These are phyloP conservation scores for Taiwanofungus camphoratus DNA, from an alignment of 1,284 basidiomycete genomes.

Conservation along the genomic window DNA sequence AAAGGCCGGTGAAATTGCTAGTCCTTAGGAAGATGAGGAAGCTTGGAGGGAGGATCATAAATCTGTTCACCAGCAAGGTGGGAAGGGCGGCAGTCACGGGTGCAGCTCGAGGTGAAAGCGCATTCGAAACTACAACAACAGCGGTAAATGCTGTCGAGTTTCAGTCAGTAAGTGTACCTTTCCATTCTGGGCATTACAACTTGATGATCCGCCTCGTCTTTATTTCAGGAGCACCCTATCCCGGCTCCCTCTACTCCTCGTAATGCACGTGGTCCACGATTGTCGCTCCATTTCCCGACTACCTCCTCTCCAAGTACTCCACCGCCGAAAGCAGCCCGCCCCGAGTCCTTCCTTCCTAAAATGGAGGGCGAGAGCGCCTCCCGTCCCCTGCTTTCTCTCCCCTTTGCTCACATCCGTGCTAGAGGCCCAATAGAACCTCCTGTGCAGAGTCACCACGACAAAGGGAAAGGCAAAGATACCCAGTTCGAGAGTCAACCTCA, in stretches of 20 bases:
- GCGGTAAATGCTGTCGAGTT: conserved; percentile 24
- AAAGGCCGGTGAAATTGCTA: conserved; percentile 6
- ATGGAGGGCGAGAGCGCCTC: conserved; percentile 5
- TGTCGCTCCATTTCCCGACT: conserved; percentile 1
- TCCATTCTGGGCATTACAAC: too few species aligned
- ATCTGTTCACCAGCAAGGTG: conserved; percentile 19
- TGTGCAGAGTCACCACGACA: neutral
- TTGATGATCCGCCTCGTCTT: too few species aligned
- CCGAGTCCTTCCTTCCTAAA: conserved; percentile 11
- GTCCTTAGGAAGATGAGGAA: conserved; percentile 18
- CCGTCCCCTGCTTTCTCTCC: conserved; percentile 8
- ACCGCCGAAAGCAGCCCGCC: neutral
- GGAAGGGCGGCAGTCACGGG: conserved; percentile 4
- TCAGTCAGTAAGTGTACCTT: conserved; percentile 21
- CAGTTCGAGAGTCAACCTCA: neutral
- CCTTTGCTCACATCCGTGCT: conserved; percentile 5
- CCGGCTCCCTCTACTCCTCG: conserved; percentile 16
- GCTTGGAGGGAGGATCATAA: conserved; percentile 25
- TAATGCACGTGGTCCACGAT: conserved; percentile 16
- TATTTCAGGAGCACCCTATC: conserved; percentile 24
- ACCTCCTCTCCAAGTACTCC: neutral
- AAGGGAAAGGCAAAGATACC: neutral
- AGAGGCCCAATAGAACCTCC: neutral
- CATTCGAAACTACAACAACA: conserved; percentile 23
- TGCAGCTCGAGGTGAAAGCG: conserved; percentile 1